Evolutionary conservation across 1,284 basidiomycete species (phyloP).

Genomic region (Sphagnurus paluster): DNA sequence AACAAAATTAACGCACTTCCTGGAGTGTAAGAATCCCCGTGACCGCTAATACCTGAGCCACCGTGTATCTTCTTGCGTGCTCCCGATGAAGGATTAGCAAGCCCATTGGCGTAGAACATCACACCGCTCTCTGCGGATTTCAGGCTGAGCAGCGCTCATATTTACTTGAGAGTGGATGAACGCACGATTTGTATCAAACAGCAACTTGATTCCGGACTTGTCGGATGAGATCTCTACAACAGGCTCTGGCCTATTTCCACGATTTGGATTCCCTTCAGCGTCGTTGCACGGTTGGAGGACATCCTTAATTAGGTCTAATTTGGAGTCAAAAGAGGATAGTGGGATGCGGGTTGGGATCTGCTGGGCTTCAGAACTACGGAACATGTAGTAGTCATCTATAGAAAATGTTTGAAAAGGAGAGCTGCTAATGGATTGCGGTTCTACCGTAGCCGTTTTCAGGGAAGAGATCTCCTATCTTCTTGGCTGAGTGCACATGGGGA

Average conservation of each 20-base stretch:
- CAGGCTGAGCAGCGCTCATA: not conserved
- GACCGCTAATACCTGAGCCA: constrained; percentile 56
- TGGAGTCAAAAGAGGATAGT: constrained; percentile 30
- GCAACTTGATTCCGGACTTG: constrained; percentile 58
- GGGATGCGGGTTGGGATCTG: constrained; percentile 39
- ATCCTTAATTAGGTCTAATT: constrained; percentile 49
- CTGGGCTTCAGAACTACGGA: constrained; percentile 34
- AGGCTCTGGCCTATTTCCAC: constrained; percentile 34
- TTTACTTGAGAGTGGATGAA: constrained; percentile 14
- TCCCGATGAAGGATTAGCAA: constrained; percentile 44
- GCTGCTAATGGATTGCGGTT: constrained; percentile 16
- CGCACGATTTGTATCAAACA: constrained; percentile 72
- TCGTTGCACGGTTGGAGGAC: constrained; percentile 41
- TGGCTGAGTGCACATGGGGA: constrained; percentile 49
- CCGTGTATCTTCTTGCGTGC: constrained; percentile 75
- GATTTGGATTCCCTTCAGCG: constrained; percentile 16
- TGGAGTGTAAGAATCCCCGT: constrained; percentile 61
- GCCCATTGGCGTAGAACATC: constrained; percentile 71
- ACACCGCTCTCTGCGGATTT: constrained; percentile 59
- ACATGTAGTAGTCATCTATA: constrained; percentile 67
- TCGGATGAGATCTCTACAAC: constrained; percentile 55
- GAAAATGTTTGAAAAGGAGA: constrained; percentile 4
- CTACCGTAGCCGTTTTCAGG: constrained; percentile 60
- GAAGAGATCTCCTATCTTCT: constrained; percentile 57
- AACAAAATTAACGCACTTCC: constrained; percentile 43